Base-by-base conservation (phyloP, 768 basidiomycete genomes). In the Boletus fagicola region DNA sequence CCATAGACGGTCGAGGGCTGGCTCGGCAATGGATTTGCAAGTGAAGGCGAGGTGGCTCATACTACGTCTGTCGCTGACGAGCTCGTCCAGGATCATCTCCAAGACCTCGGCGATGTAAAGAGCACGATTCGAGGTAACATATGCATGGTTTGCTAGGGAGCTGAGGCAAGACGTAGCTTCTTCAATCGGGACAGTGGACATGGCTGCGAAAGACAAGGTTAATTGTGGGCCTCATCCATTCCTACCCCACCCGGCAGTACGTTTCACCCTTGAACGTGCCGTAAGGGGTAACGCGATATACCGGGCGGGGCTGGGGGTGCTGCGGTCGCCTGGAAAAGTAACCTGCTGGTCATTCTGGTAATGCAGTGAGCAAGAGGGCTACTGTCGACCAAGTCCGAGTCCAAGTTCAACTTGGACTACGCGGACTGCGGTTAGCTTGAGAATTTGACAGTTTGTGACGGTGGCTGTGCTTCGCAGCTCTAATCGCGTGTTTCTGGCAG, bases 391-490 rank as follows among this genome's bases (percentile, higher is more conserved):
- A 12, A 0, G 30, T 22, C 24, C 4, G 2, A n/a, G 38, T 42
- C 16, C 42, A 22, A 33, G 24, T 12, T 35, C 24, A 18, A n/a
- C 24, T 26, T n/a, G 2, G 5, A n/a, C 49, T 8, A 9, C 6
- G 22, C 49, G 5, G 16, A 18, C 22, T 16, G 2, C 22, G 22
- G 30, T 16, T 15, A 8, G 47, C 33, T 3, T 20, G 22, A 5
- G 16, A 16, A 16, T 22, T 24, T 55, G 56, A 13, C 10, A 45
- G 46, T 39, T 11, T 42, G 51, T 51, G 57, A n/a, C 33, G 36
- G 67, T 71, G 69, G 69, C 69, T 68, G 64, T 72, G 71, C 36
- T 50, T 47, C 53, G 49, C 48, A 51, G 66, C 43, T 36, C 26
- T 50, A 42, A 43, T 43, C 57, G 70, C 69, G 65, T 71, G 68